These are phyloP conservation scores for Tolypocladium inflatum DNA, from an alignment of 2,329 filamentous ascomycete species.

Conservation along the genomic window DNA sequence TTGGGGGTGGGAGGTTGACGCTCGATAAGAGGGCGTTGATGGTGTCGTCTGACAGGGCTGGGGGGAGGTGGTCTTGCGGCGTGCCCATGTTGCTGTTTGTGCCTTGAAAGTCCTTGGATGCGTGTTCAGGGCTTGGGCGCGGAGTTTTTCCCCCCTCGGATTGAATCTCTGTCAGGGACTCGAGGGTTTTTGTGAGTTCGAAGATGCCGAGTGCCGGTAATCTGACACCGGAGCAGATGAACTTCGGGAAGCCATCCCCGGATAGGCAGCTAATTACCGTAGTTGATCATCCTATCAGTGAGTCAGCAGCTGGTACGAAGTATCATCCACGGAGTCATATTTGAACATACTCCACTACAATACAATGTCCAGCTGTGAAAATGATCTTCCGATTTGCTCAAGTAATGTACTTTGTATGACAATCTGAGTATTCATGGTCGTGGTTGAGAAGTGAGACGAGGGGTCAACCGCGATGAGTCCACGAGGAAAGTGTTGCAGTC, in stretches of 20 bases:
- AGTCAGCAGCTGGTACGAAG: neutral
- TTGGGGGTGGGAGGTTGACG: conserved; percentile 9
- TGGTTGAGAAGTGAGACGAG: no score
- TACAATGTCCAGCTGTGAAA: no score
- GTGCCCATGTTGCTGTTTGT: neutral
- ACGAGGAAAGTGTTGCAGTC: no score
- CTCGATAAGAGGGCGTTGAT: conserved; percentile 9
- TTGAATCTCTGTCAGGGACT: no score
- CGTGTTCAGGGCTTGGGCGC: no score
- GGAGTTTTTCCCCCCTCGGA: no score
- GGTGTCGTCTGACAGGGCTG: conserved; percentile 1
- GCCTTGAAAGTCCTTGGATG: no score
- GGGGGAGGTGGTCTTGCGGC: neutral
- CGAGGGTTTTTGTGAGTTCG: no score
- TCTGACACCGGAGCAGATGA: neutral
- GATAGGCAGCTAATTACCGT: neutral
- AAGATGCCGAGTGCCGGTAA: neutral
- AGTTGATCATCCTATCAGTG: neutral
- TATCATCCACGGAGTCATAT: neutral
- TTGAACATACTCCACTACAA: neutral
- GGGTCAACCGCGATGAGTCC: no score
- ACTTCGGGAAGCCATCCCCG: neutral
- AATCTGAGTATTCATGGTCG: no score
- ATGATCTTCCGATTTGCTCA: no score
- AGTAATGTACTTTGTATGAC: no score